Evolutionary conservation across 1,139 yeast species (phyloP).

Genomic region (Blastobotrys capitulatus): DNA sequence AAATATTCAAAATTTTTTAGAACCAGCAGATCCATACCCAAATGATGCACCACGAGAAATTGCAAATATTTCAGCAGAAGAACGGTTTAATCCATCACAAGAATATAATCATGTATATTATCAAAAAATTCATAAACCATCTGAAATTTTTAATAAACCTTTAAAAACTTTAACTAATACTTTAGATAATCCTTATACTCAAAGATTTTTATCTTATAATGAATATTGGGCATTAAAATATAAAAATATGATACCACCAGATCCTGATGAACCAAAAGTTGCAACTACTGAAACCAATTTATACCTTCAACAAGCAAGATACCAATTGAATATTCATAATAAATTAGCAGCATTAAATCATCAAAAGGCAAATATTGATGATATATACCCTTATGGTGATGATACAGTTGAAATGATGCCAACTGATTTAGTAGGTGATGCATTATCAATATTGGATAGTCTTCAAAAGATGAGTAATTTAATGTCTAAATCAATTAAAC

Average conservation of each 20-base stretch:
- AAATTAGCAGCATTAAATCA: background rate
- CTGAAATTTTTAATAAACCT: background rate
- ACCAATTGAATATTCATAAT: background rate
- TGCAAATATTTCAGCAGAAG: background rate
- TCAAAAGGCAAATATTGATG: background rate
- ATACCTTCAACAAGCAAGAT: conserved; percentile 1
- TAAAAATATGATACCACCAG: background rate
- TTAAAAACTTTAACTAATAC: background rate
- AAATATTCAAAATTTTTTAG: no score
- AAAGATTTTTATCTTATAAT: background rate
- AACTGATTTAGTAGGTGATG: background rate
- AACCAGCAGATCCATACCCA: background rate
- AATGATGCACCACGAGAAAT: background rate
- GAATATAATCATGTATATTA: background rate
- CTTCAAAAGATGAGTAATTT: background rate
- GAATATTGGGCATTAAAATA: background rate
- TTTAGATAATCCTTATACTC: background rate
- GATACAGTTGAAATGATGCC: background rate
- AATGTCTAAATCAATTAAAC: background rate
- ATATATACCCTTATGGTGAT: background rate
- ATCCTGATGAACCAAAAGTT: background rate
- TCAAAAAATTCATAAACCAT: background rate
- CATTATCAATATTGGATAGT: background rate
- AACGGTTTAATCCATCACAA: background rate
- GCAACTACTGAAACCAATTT: background rate